Percentiles rank a stretch among this genome's conserved stretches.
phyloP scores from a whole-genome alignment of 345 rosid species.

The Eucalyptus pauciflora region DNA sequence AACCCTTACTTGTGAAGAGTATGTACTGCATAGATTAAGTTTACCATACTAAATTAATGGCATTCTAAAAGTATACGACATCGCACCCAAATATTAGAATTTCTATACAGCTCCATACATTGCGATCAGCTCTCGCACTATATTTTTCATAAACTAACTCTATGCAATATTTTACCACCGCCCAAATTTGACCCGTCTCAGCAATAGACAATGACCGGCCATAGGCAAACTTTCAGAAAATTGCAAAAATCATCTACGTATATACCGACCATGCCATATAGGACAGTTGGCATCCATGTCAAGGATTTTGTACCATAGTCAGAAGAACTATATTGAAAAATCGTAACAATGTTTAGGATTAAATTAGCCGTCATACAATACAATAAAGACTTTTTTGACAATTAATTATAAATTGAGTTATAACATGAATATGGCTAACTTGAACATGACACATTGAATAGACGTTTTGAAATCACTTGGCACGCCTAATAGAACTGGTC shows the following conservation, averaged over 20 bases:
- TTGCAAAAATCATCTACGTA: background rate
- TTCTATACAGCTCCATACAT: background rate
- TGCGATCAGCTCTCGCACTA: background rate
- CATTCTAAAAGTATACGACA: background rate
- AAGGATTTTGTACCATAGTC: background rate
- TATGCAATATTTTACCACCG: background rate
- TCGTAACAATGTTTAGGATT: rapidly evolving
- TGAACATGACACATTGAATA: background rate
- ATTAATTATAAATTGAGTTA: background rate
- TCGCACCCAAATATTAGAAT: background rate
- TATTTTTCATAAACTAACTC: background rate
- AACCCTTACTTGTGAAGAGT: background rate
- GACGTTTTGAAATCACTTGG: no score
- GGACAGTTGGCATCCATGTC: rapidly evolving
- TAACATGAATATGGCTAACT: background rate
- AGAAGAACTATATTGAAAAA: no score
- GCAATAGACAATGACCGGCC: background rate
- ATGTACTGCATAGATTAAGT: background rate
- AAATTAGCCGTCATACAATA: rapidly evolving
- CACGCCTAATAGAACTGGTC: background rate
- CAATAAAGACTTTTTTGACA: background rate
- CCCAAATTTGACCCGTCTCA: background rate
- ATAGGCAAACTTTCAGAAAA: background rate
- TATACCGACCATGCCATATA: rapidly evolving
- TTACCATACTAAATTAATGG: background rate